phyloP scores from a whole-genome alignment of 805 yeast genomes.

The Sugiyamaella mastotermitis region DNA sequence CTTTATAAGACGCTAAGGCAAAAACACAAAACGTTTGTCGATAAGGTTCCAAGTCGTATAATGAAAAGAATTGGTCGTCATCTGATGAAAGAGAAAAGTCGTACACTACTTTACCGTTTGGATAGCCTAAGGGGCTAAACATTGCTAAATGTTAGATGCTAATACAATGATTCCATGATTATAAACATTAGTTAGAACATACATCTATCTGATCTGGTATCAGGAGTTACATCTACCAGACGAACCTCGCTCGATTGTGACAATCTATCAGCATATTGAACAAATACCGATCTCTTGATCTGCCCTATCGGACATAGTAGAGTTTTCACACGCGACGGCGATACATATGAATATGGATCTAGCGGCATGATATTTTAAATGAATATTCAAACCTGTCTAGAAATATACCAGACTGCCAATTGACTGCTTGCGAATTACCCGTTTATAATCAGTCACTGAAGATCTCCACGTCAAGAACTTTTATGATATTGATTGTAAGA shows the following conservation, averaged over 20 bases:
- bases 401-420: no score
- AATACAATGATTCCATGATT: slow-evolving; percentile 4
- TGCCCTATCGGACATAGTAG: slow-evolving; percentile 63
- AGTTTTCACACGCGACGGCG: slow-evolving; percentile 61
- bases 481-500: no score
- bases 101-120: slow-evolving; percentile 66
- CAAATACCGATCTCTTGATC: slow-evolving; percentile 39
- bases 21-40: slow-evolving; percentile 57
- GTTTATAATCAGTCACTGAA: no score
- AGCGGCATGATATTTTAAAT: no score
- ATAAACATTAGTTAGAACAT: slow-evolving; percentile 5
- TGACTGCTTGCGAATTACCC: no score
- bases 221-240: slow-evolving; percentile 69
- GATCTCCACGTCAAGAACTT: no score
- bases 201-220: slow-evolving; percentile 38
- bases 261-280: slow-evolving; percentile 39
- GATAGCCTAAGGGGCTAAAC: slow-evolving; percentile 83
- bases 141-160: slow-evolving; percentile 23
- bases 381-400: no score
- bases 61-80: slow-evolving; percentile 48
- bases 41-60: slow-evolving; percentile 87
- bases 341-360: slow-evolving; percentile 38
- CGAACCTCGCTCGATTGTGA: slow-evolving; percentile 55
- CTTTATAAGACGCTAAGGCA: slow-evolving; percentile 36
- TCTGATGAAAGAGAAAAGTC: slow-evolving; percentile 43